Evolutionary conservation across 495 filamentous ascomycete genomes (phyloP).

Genomic region (Choiromyces venosus): DNA sequence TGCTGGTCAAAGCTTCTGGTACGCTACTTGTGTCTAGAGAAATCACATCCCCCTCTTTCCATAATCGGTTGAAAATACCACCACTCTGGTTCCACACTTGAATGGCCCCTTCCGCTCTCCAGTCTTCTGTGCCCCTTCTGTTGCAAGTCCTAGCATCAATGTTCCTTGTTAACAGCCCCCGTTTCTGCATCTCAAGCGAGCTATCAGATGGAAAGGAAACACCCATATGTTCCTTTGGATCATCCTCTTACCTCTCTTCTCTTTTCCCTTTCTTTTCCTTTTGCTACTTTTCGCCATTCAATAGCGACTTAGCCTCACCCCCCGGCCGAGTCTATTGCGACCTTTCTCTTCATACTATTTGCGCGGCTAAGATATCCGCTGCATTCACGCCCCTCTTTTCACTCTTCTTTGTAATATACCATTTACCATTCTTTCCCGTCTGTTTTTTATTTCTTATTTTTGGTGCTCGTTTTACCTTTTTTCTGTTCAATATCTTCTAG

Average conservation of each 20-base stretch:
- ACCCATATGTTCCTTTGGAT: neutral
- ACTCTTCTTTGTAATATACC: slow-evolving; percentile 14
- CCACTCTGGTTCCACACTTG: neutral
- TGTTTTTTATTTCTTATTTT: slow-evolving; percentile 13
- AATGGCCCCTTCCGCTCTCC: neutral
- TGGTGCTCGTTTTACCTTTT: neutral
- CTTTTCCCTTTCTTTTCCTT: neutral
- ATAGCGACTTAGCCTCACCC: neutral
- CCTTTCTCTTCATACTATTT: neutral
- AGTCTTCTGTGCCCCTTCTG: neutral
- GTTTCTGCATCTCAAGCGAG: neutral
- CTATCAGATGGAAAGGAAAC: neutral
- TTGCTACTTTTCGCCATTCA: slow-evolving; percentile 1
- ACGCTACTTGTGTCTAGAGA: neutral
- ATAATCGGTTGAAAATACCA: neutral
- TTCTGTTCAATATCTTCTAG: neutral
- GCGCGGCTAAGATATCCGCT: slow-evolving; percentile 32
- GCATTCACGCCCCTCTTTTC: slow-evolving; percentile 16
- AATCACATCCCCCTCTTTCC: neutral
- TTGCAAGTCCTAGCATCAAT: neutral
- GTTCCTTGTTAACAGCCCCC: neutral
- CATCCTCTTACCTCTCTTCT: neutral
- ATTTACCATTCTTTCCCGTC: slow-evolving; percentile 5
- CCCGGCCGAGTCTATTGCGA: neutral
- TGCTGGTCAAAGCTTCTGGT: neutral